Percentiles rank a stretch among this genome's conserved stretches.
Evolutionary conservation across 2,329 filamentous ascomycete species (phyloP).

Genomic region (Alternaria sp.): DNA sequence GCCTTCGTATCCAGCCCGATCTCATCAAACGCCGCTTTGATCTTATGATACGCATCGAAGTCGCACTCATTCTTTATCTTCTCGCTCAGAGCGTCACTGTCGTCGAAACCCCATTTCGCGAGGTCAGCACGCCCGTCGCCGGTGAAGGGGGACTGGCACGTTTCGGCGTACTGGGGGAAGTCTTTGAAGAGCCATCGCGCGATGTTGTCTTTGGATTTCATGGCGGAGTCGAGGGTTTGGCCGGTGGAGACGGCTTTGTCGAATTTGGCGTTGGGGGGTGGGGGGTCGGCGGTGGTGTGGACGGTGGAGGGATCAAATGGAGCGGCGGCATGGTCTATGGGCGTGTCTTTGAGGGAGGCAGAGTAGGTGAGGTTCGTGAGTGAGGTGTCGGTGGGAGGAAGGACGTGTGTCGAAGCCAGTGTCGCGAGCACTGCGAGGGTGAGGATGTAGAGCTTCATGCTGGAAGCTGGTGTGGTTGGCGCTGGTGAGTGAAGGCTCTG

Average conservation of each 20-base stretch:
- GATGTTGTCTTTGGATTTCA: conserved; percentile 12
- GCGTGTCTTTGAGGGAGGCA: not conserved
- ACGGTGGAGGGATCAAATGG: not conserved
- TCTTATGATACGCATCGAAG: conserved; percentile 14
- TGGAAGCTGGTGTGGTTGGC: not conserved
- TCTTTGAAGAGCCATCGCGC: conserved; percentile 17
- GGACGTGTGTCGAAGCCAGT: not conserved
- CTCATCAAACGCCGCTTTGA: conserved; percentile 14
- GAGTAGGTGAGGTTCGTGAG: not conserved
- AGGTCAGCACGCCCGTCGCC: conserved; percentile 12
- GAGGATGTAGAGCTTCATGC: conserved; percentile 2
- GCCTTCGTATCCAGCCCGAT: conserved; percentile 10
- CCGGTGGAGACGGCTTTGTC: conserved; percentile 8
- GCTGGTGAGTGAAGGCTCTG: not conserved
- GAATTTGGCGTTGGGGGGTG: not conserved
- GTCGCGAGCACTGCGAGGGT: not conserved
- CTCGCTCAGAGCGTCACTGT: conserved; percentile 3
- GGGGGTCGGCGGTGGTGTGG: not conserved
- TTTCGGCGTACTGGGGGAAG: conserved; percentile 4
- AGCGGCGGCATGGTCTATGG: not conserved
- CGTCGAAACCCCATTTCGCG: conserved; percentile 15
- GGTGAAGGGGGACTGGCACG: conserved; percentile 10
- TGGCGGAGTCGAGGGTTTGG: conserved; percentile 7
- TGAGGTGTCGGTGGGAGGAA: not conserved
- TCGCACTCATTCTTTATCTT: conserved; percentile 15